Evolutionary conservation across 345 rosid genomes (phyloP).

Genomic region (Lepidium africanum): DNA sequence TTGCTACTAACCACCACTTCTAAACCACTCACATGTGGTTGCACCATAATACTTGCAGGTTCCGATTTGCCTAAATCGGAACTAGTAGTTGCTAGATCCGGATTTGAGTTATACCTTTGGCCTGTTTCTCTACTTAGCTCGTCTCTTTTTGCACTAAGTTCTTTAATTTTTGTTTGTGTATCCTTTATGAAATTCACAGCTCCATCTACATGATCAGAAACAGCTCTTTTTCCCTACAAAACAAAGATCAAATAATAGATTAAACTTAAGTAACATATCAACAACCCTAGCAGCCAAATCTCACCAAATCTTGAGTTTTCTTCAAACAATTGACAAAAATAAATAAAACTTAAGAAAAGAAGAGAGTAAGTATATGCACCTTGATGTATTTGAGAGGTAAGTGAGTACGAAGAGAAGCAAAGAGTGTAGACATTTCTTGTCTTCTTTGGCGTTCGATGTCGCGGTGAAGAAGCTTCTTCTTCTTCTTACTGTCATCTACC

Average conservation of each 20-base stretch:
- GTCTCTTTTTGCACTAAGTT: conserved; percentile 29
- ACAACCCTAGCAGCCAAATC: conserved; percentile 21
- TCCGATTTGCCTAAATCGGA: background rate
- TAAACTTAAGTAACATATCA: background rate
- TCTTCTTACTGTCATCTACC: conserved; percentile 15
- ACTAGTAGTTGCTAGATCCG: background rate
- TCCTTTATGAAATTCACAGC: conserved; percentile 38
- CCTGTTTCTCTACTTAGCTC: conserved; percentile 17
- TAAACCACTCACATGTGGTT: conserved; percentile 34
- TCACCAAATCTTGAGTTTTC: conserved; percentile 9
- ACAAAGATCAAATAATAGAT: background rate
- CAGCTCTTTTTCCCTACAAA: conserved; percentile 41
- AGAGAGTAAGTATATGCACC: conserved; percentile 12
- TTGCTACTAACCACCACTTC: conserved; percentile 34
- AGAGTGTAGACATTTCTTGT: conserved; percentile 34
- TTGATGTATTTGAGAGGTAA: conserved; percentile 31
- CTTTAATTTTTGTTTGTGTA: conserved; percentile 27
- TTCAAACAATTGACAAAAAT: background rate
- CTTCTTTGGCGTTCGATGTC: conserved; percentile 37
- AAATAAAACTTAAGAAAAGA: background rate
- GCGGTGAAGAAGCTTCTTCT: conserved; percentile 31
- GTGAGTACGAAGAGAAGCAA: conserved; percentile 32
- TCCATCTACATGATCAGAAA: conserved; percentile 43
- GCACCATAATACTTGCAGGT: conserved; percentile 24
- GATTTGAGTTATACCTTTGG: background rate